These are phyloP conservation scores for Calonectria pauciramosa DNA, from an alignment of 2,329 filamentous ascomycete genomes.

Conservation along the genomic window DNA sequence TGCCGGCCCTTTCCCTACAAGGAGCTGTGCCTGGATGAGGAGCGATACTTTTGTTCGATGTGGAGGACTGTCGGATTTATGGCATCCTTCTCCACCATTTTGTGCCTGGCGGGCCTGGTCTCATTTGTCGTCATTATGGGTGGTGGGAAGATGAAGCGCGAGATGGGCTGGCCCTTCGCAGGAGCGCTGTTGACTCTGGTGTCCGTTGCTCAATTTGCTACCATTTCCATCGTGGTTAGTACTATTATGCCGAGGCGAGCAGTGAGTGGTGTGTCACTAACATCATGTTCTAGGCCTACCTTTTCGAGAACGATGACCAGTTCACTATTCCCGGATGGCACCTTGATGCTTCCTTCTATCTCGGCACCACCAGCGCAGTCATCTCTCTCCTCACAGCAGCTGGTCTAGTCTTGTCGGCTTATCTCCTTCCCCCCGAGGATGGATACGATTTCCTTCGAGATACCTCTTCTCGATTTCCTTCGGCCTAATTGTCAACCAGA, in stretches of 20 bases:
- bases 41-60: slow-evolving; percentile 88
- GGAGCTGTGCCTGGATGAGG: slow-evolving; percentile 54
- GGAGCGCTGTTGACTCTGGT: slow-evolving; percentile 75
- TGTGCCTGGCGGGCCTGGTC: slow-evolving; percentile 85
- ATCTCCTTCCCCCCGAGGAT: slow-evolving; percentile 81
- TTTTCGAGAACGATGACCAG: slow-evolving; percentile 85
- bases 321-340: slow-evolving; percentile 86
- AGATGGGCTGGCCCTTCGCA: slow-evolving; percentile 86
- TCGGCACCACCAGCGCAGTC: slow-evolving; percentile 71
- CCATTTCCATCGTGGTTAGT: slow-evolving; percentile 87
- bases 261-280: slow-evolving; percentile 15
- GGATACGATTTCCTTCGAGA: slow-evolving; percentile 82
- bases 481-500: not conserved
- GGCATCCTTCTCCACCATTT: slow-evolving; percentile 85
- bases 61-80: slow-evolving; percentile 92
- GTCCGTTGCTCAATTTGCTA: slow-evolving; percentile 78
- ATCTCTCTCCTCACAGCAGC: slow-evolving; percentile 67
- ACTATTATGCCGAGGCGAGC: no score
- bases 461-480: slow-evolving; percentile 58
- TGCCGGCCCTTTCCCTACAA: slow-evolving; percentile 63
- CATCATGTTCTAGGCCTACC: slow-evolving; percentile 73
- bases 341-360: slow-evolving; percentile 83
- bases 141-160: slow-evolving; percentile 84
- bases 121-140: slow-evolving; percentile 82
- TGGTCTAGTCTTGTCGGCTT: slow-evolving; percentile 76